Evolutionary conservation across 331 rosid species (phyloP).

Genomic region (Stylosanthes scabra): DNA sequence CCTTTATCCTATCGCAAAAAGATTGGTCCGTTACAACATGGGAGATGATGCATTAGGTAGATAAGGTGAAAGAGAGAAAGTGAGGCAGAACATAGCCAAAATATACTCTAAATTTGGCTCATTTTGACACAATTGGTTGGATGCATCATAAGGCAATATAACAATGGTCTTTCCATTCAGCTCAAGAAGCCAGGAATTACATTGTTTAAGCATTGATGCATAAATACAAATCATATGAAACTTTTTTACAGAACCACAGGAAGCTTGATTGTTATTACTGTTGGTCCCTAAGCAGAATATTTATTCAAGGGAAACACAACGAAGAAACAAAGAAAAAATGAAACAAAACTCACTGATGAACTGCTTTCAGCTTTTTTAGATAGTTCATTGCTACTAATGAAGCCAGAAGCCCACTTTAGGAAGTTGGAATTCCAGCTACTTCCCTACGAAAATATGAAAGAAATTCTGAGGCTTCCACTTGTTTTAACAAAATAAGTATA

Average conservation of each 20-base stretch:
- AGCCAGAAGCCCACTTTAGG: slow-evolving; percentile 94
- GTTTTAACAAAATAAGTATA: background rate
- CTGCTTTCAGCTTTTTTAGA: slow-evolving; percentile 64
- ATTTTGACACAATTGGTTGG: slow-evolving; percentile 17
- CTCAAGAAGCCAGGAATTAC: background rate
- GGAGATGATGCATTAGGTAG: slow-evolving; percentile 11
- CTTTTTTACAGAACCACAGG: background rate
- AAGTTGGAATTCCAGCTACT: slow-evolving; percentile 87
- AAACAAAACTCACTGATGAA: slow-evolving; percentile 56
- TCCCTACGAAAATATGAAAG: slow-evolving; percentile 57
- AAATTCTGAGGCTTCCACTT: slow-evolving; percentile 29
- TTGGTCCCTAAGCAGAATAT: slow-evolving; percentile 12
- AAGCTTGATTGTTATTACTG: background rate
- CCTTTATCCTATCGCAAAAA: slow-evolving; percentile 60
- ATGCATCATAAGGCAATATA: slow-evolving; percentile 9
- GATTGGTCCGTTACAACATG: slow-evolving; percentile 31
- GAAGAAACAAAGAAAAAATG: slow-evolving; percentile 12
- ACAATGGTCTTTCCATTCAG: slow-evolving; percentile 18
- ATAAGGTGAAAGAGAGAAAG: slow-evolving; percentile 10
- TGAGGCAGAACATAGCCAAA: slow-evolving; percentile 3
- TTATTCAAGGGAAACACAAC: slow-evolving; percentile 15
- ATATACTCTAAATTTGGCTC: slow-evolving; percentile 1
- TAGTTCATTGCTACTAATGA: slow-evolving; percentile 70
- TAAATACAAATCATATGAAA: slow-evolving; percentile 28
- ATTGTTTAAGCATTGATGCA: slow-evolving; percentile 23